Percentiles rank a stretch among this genome's conserved stretches.
These are phyloP conservation scores for Didymella pomorum DNA, from an alignment of 2,329 filamentous ascomycete species.

Conservation along the genomic window DNA sequence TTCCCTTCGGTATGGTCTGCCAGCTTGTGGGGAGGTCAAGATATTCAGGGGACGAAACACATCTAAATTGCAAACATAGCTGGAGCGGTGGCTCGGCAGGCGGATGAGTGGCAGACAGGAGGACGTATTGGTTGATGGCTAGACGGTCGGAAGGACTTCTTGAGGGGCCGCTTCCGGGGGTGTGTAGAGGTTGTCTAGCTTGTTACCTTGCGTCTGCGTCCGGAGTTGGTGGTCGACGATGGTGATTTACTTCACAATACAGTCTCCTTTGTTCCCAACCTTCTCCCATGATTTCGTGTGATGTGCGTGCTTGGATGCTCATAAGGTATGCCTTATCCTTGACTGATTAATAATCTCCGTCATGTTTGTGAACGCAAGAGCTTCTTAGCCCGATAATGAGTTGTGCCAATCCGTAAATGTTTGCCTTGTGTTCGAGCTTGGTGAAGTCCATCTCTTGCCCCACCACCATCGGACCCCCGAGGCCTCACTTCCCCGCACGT, in stretches of 20 bases:
- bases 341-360: no score
- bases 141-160: slow-evolving; percentile 25
- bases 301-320: neutral
- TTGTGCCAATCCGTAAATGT: no score
- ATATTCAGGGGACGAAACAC: slow-evolving; percentile 49
- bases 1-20: slow-evolving; percentile 51
- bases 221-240: slow-evolving; percentile 18
- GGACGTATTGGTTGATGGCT: slow-evolving; percentile 32
- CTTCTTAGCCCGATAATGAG: no score
- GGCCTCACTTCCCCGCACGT: slow-evolving; percentile 15
- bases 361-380: no score
- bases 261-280: slow-evolving; percentile 19
- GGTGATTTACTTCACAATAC: slow-evolving; percentile 26
- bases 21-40: slow-evolving; percentile 53
- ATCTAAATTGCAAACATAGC: slow-evolving; percentile 47
- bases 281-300: neutral
- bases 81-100: slow-evolving; percentile 27
- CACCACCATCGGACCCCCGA: slow-evolving; percentile 16
- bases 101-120: slow-evolving; percentile 33
- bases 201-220: slow-evolving; percentile 35
- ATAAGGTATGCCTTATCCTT: no score
- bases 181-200: slow-evolving; percentile 33
- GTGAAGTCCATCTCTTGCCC: slow-evolving; percentile 6
- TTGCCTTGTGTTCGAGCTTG: neutral
- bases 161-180: slow-evolving; percentile 42